Percentiles rank a stretch among this genome's conserved stretches.
These are phyloP conservation scores for Blumeriella jaapii DNA, from an alignment of 2,329 filamentous ascomycete species.

Conservation along the genomic window DNA sequence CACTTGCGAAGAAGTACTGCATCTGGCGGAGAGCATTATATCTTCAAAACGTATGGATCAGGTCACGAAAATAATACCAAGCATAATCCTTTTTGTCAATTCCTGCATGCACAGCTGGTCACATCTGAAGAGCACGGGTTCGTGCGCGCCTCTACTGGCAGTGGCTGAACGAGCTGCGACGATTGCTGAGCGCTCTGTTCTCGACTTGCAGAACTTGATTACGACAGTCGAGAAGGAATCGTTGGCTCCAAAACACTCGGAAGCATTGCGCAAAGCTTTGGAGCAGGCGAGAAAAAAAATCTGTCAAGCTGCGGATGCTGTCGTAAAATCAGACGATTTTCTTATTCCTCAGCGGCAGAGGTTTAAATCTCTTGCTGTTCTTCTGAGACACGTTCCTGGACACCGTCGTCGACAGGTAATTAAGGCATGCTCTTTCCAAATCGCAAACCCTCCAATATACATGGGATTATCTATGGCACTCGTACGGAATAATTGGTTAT, in stretches of 20 bases:
- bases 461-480: too few species aligned
- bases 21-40: constrained; percentile 15
- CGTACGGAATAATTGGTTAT: constrained; percentile 17
- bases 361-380: constrained; percentile 10
- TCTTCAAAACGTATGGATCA: constrained; percentile 14
- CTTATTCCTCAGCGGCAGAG: constrained; percentile 2
- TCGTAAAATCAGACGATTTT: background rate
- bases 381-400: constrained; percentile 11
- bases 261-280: background rate
- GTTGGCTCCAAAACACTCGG: background rate
- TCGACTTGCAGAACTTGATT: background rate
- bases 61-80: constrained; percentile 6
- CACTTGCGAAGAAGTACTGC: constrained; percentile 9
- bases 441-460: too few species aligned
- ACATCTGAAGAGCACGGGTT: background rate
- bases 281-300: background rate
- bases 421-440: constrained; percentile 3
- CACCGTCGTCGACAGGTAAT: too few species aligned
- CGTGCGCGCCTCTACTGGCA: background rate
- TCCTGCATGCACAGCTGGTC: constrained; percentile 2
- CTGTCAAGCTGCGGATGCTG: background rate
- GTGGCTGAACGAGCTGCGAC: background rate
- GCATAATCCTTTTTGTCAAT: constrained; percentile 10
- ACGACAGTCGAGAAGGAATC: background rate
- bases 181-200: constrained; percentile 1